Base-by-base conservation (phyloP, 371 early-diverging fungal genomes). In the Mortierella sp. region DNA sequence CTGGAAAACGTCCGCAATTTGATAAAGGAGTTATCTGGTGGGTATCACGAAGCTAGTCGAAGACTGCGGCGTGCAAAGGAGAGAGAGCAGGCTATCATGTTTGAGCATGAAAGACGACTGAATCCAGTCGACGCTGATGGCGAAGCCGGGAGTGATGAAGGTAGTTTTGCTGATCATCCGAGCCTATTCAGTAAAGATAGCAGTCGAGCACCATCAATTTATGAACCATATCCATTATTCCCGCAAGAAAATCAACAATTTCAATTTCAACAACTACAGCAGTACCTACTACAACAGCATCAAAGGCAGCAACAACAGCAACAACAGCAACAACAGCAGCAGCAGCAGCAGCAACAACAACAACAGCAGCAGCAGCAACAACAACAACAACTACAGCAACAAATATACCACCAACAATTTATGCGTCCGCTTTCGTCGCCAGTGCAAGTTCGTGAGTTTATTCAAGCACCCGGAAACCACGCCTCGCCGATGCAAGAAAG, bases 11-110 rank as follows among this genome's bases (percentile, higher is more conserved):
- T 62, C 19, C 70, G 60, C 0, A 29, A 34, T 19, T 49, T n/a
- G 29, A 43, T 23, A 29, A 43, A 64, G 32, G 60, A 64, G 23
- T 64, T 65, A 8, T 40, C 40, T 6, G 23, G 32, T 51, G 8
- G 13, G 1, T 71, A 59, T 23, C 6, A 51, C 31, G 54, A 58
- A 13, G 71, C 71, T 34, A 45, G 15, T 15, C 42, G 32, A 12
- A 49, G 15, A 9, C 45, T 71, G 2, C 65, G 23, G 29, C 43
- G 22, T 0, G 65, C 71, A 1, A 45, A 53, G 34, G 71, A 71
- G 29, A 23, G 54, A 23, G 71, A 71, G 37, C 53, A 71, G 45
- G 71, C 71, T 4, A 57, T 71, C 32, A 37, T 58, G 43, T 71
- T 60, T 32, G 60, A 71, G 37, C 53, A 60, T 2, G 71, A 71